Evolutionary conservation across 192 early-diverging fungal species (phyloP).

Genomic region (Chytriomyces hyalinus): DNA sequence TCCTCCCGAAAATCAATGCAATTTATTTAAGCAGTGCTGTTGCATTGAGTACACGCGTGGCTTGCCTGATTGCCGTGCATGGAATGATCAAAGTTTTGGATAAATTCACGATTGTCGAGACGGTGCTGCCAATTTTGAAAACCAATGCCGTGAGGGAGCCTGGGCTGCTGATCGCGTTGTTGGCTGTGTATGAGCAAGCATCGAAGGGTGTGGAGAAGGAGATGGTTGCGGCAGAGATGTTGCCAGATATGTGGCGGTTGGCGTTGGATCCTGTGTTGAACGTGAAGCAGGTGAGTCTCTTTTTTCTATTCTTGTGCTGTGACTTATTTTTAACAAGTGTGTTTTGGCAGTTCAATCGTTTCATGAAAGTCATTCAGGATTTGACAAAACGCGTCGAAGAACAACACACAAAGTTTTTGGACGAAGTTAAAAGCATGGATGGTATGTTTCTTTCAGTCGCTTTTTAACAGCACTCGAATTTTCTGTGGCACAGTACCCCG

Average conservation of each 20-base stretch:
- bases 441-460: not conserved
- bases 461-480: too few species aligned
- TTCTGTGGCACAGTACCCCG: too few species aligned
- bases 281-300: constrained; percentile 61
- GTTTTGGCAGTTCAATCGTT: constrained; percentile 26
- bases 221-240: constrained; percentile 72
- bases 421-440: constrained; percentile 31
- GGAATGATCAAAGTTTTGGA: constrained; percentile 33
- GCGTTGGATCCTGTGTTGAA: constrained; percentile 73
- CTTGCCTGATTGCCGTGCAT: constrained; percentile 29
- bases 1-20: constrained; percentile 62
- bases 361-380: constrained; percentile 43
- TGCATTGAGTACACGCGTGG: not conserved
- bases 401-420: constrained; percentile 38
- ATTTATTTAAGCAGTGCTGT: not conserved
- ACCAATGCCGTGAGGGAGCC: constrained; percentile 80
- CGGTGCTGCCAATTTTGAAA: constrained; percentile 77
- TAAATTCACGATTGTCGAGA: constrained; percentile 52
- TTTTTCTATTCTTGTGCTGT: not conserved
- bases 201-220: constrained; percentile 75
- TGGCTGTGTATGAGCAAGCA: constrained; percentile 81
- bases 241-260: constrained; percentile 81
- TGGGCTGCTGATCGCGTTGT: constrained; percentile 74
- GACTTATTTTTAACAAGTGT: not conserved
- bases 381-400: constrained; percentile 35